Conservation (phyloP, 257 asterid species). For the Nicotiana noctiflora region DNA sequence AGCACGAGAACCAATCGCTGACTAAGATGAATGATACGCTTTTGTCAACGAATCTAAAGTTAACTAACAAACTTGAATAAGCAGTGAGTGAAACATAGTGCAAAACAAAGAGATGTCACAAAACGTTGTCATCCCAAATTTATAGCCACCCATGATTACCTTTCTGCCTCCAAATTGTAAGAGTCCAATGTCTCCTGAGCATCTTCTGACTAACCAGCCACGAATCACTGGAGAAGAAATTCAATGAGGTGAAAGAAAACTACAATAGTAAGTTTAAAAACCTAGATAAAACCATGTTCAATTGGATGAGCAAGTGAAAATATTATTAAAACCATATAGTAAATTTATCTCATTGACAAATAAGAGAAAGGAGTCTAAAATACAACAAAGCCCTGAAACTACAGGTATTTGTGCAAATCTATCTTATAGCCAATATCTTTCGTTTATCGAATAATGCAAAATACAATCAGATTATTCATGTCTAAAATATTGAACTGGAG, state of each 20-base stretch:
- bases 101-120: background rate
- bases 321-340: background rate
- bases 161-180: constrained; percentile 71
- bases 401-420: constrained; percentile 3
- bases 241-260: background rate
- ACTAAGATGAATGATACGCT: background rate
- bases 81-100: background rate
- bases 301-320: background rate
- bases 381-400: background rate
- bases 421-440: background rate
- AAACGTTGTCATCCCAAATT: background rate
- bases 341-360: background rate
- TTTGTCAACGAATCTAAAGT: background rate
- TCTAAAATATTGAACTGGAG: background rate
- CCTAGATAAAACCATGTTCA: background rate
- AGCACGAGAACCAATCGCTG: background rate
- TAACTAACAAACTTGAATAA: constrained; percentile 1
- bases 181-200: constrained; percentile 80
- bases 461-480: background rate
- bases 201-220: constrained; percentile 94
- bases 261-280: background rate
- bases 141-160: constrained; percentile 36
- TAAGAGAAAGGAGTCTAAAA: background rate
- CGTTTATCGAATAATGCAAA: constrained; percentile 2
- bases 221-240: constrained; percentile 66